phyloP scores from a whole-genome alignment of 805 yeast genomes.

The Metschnikowia bowlesiae region DNA sequence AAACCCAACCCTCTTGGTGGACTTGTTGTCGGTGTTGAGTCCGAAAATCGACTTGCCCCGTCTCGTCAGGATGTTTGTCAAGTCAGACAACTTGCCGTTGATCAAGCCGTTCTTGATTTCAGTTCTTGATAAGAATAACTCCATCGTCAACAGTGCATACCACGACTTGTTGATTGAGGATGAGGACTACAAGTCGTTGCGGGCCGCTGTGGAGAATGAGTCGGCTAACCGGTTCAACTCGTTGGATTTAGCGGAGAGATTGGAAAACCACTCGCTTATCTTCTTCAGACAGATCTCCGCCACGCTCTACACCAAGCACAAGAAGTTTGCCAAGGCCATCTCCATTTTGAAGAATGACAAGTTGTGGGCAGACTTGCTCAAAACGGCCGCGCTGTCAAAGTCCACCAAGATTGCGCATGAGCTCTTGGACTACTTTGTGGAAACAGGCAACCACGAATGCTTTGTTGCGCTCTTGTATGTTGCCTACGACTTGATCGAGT shows the following conservation, averaged over 20 bases:
- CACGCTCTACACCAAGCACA: slow-evolving; percentile 85
- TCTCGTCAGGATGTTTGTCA: slow-evolving; percentile 90
- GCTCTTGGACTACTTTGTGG: slow-evolving; percentile 84
- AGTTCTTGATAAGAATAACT: slow-evolving; percentile 83
- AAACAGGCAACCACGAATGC: slow-evolving; percentile 94
- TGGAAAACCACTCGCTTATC: slow-evolving; percentile 85
- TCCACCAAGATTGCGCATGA: slow-evolving; percentile 84
- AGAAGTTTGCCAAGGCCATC: slow-evolving; percentile 88
- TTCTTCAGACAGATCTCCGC: slow-evolving; percentile 98
- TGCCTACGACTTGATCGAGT: slow-evolving; percentile 73
- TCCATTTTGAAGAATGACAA: slow-evolving; percentile 86
- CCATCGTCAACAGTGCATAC: slow-evolving; percentile 90
- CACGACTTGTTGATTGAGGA: slow-evolving; percentile 95
- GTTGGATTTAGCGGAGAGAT: slow-evolving; percentile 83
- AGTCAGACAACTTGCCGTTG: slow-evolving; percentile 93
- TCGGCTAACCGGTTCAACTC: slow-evolving; percentile 89
- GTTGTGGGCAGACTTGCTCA: slow-evolving; percentile 91
- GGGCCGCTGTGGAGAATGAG: slow-evolving; percentile 71
- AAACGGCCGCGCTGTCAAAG: slow-evolving; percentile 81
- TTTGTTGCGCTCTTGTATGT: slow-evolving; percentile 84
- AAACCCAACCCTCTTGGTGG: slow-evolving; percentile 87
- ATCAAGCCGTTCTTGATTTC: slow-evolving; percentile 92
- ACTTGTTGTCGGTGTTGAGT: slow-evolving; percentile 74
- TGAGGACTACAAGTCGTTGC: slow-evolving; percentile 87
- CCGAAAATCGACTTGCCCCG: slow-evolving; percentile 92